Conservation (phyloP, 306 rosid genomes). For the Ziziphus jujuba region DNA sequence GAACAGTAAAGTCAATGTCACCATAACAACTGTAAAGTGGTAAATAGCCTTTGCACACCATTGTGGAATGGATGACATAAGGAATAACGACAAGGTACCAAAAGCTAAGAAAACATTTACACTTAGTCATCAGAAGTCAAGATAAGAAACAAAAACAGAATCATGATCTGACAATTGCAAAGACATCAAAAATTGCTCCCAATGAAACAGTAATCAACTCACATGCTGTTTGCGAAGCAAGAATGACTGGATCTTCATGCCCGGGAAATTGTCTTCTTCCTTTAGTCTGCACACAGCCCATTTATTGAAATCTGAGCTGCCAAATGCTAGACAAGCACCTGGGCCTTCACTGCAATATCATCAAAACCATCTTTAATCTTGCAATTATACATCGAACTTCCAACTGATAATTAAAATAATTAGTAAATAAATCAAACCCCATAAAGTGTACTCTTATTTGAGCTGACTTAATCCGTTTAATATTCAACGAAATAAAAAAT, state of each 20-base stretch:
- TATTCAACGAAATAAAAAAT: not conserved
- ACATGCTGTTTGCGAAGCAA: slow-evolving; percentile 87
- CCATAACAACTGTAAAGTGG: too few relatives aligned
- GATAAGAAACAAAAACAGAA: not conserved
- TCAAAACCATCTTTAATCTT: slow-evolving; percentile 49
- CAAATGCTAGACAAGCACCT: slow-evolving; percentile 27
- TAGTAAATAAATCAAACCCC: slow-evolving; percentile 31
- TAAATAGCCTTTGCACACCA: too few relatives aligned
- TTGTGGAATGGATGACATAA: not conserved
- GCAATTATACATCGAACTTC: slow-evolving; percentile 34
- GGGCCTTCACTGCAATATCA: slow-evolving; percentile 50
- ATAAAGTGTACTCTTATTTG: not conserved
- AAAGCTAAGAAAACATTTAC: not conserved
- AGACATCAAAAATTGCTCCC: not conserved
- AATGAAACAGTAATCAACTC: slow-evolving; percentile 32
- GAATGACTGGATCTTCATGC: slow-evolving; percentile 59
- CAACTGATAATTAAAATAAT: slow-evolving; percentile 20
- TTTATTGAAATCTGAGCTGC: slow-evolving; percentile 34
- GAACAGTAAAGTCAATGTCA: too few relatives aligned
- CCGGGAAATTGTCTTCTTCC: slow-evolving; percentile 39
- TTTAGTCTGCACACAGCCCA: slow-evolving; percentile 81
- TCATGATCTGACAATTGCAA: not conserved
- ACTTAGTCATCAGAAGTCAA: slow-evolving; percentile 5
- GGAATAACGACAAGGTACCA: not conserved
- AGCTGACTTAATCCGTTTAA: slow-evolving; percentile 1